Conservation (phyloP, 768 basidiomycete species). For the Pilatotrama ljubarskyi region DNA sequence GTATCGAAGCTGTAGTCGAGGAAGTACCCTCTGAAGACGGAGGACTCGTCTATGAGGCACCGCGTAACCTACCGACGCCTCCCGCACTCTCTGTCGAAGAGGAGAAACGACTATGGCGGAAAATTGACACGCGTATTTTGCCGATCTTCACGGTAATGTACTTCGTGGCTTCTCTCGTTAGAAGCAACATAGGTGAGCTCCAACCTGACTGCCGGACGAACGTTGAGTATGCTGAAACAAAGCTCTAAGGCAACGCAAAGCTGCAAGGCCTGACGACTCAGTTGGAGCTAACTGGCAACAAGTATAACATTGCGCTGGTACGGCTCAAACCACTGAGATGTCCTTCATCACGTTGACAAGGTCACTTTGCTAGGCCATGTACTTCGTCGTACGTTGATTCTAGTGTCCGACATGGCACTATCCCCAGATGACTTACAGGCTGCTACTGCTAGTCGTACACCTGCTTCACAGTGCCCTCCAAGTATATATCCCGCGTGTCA, state of each 20-base stretch:
- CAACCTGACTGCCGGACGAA: no score
- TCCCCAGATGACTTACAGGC: neutral
- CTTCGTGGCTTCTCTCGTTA: conserved; percentile 29
- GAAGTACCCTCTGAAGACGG: neutral
- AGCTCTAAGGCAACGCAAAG: conserved; percentile 25
- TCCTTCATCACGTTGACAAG: no score
- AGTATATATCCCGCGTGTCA: conserved; percentile 39
- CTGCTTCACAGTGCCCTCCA: neutral
- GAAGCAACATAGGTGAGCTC: conserved; percentile 28
- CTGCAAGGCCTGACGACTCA: conserved; percentile 51
- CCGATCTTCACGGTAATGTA: conserved; percentile 34
- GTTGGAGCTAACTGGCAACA: conserved; percentile 53
- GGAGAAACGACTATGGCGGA: conserved; percentile 40
- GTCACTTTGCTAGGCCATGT: conserved; percentile 51
- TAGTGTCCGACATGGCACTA: no score
- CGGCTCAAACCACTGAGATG: conserved; percentile 3
- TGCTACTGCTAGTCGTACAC: neutral
- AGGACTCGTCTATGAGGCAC: neutral
- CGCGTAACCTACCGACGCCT: conserved; percentile 36
- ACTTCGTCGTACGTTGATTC: conserved; percentile 54
- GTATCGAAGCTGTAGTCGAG: neutral
- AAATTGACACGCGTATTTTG: conserved; percentile 31
- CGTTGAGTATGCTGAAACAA: neutral
- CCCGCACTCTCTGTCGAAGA: conserved; percentile 39
- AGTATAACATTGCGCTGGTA: conserved; percentile 67